Base-by-base conservation (phyloP, 257 asterid genomes). In the Avicennia marina region DNA sequence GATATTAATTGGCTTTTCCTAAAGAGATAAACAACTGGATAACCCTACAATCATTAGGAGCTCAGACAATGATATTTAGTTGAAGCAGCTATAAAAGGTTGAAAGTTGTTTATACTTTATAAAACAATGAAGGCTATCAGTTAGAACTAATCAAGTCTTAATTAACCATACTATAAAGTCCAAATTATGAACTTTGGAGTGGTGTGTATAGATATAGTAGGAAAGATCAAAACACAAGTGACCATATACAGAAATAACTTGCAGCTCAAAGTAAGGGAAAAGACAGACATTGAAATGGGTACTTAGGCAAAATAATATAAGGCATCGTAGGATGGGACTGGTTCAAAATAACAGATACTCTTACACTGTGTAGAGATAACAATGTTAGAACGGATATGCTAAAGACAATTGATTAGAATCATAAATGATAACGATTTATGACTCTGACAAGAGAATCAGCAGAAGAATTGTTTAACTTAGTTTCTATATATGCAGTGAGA, bases 1-100 rank as follows among this genome's bases (percentile, higher is more conserved):
- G 50, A 65, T 48, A 41, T 49, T 53, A 33, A 65, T 53, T 36
- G 55, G 54, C 66, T 65, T 60, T 7, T n/a, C 42, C 39, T 21
- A 40, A 46, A 48, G 58, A 27, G 15, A 51, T 2, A 44, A 48
- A 31, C 29, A 59, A 64, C 60, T 36, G 39, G 47, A 53, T 26
- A 47, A 40, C 49, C 57, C 53, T 62, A 53, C 49, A 56, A 47
- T 18, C 25, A 17, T 45, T 13, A 25, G 26, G 15, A 36, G 61
- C 64, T 42, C 47, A 16, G 17, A 45, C 20, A 47, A 46, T 13
- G 49, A 47, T 15, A 29, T 45, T 20, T 50, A 46, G 38, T 17
- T 29, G 45, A 64, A 54, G 33, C 36, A 55, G 55, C 44, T 10
- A 60, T 18, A 25, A n/a, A 16, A 15, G 53, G 49, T 22, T 29